Percentiles rank a stretch among this genome's conserved stretches.
Conservation (phyloP, 371 early-diverging fungal genomes). For the Haplosporangium sp. region DNA sequence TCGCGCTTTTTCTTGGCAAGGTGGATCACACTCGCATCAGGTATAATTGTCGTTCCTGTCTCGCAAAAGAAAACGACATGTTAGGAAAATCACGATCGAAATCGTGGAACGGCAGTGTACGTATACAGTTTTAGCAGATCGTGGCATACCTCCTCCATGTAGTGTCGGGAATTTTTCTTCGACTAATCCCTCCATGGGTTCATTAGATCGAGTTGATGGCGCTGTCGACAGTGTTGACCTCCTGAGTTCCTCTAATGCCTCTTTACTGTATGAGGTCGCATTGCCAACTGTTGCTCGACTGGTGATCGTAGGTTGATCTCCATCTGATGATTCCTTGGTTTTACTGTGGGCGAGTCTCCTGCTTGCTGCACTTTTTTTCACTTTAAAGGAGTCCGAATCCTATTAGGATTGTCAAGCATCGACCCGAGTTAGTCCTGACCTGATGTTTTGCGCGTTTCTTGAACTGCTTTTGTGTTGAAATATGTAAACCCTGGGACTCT, state of each 20-base stretch:
- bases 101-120: not conserved
- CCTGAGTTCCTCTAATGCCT: slow-evolving; percentile 48
- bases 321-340: slow-evolving; percentile 15
- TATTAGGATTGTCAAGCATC: not conserved
- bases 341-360: slow-evolving; percentile 24
- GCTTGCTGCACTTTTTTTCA: slow-evolving; percentile 48
- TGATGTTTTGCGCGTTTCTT: not conserved
- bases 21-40: slow-evolving; percentile 42
- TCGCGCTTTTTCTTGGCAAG: slow-evolving; percentile 48
- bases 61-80: not conserved
- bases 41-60: slow-evolving; percentile 29
- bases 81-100: not conserved
- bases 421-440: not conserved
- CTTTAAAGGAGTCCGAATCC: slow-evolving; percentile 41
- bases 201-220: slow-evolving; percentile 21
- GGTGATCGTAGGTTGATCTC: slow-evolving; percentile 16
- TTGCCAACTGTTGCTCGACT: slow-evolving; percentile 44
- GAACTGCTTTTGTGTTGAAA: not conserved
- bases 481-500: not conserved
- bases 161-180: slow-evolving; percentile 36
- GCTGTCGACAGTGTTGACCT: slow-evolving; percentile 38
- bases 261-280: slow-evolving; percentile 44
- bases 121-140: not conserved
- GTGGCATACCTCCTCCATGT: slow-evolving; percentile 39
- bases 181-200: not conserved